Evolutionary conservation across 805 yeast species (phyloP).

Genomic region (Monosporozyma aerobia): DNA sequence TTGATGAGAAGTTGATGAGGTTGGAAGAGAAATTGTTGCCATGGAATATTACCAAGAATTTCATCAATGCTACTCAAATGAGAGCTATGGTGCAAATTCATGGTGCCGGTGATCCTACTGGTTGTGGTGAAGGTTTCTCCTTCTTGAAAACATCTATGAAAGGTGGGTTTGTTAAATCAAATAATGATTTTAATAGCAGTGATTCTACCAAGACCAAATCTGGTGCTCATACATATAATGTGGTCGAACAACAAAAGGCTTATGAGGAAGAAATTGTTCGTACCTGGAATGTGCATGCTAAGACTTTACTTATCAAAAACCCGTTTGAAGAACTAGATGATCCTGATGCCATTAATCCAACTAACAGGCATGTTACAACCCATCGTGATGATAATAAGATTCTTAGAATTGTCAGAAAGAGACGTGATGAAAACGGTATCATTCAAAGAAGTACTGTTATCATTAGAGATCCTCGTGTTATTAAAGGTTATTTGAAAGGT

Average conservation of each 20-base stretch:
- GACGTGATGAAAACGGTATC: slow-evolving; percentile 75
- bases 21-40: slow-evolving; percentile 82
- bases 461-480: slow-evolving; percentile 77
- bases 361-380: slow-evolving; percentile 23
- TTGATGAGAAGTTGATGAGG: slow-evolving; percentile 43
- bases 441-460: slow-evolving; percentile 73
- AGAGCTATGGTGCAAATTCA: slow-evolving; percentile 93
- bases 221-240: slow-evolving; percentile 64
- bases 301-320: slow-evolving; percentile 40
- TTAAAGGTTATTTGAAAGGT: slow-evolving; percentile 70
- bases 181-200: slow-evolving; percentile 16
- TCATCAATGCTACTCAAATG: slow-evolving; percentile 88
- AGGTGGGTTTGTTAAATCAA: slow-evolving; percentile 62
- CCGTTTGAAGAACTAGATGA: slow-evolving; percentile 30
- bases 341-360: slow-evolving; percentile 31
- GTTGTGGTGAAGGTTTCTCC: slow-evolving; percentile 81
- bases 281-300: slow-evolving; percentile 82
- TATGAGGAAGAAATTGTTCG: slow-evolving; percentile 84
- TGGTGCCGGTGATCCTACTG: slow-evolving; percentile 93
- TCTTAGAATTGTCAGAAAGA: slow-evolving; percentile 65
- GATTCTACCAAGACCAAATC: slow-evolving; percentile 7
- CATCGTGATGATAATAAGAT: slow-evolving; percentile 32
- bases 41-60: slow-evolving; percentile 90
- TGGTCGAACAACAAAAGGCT: slow-evolving; percentile 77
- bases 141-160: slow-evolving; percentile 88